phyloP scores from a whole-genome alignment of 1,284 basidiomycete species.

The Leccinum pallidistipes region DNA sequence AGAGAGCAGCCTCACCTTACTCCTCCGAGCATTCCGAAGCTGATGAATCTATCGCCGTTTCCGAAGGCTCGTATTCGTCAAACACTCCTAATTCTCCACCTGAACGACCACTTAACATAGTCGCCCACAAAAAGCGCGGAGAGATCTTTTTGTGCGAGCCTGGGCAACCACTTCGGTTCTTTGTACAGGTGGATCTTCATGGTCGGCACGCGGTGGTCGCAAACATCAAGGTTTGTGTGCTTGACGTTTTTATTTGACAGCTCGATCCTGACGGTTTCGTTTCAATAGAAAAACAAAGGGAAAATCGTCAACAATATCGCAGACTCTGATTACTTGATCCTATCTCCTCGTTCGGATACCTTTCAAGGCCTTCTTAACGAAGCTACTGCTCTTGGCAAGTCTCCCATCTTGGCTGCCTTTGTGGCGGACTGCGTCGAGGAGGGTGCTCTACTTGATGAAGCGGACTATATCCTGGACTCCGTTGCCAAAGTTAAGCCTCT shows the following conservation, averaged over 20 bases:
- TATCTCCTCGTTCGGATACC: constrained; percentile 49
- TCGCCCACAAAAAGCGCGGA: constrained; percentile 23
- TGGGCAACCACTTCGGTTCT: constrained; percentile 49
- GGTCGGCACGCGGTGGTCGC: constrained; percentile 47
- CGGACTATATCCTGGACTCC: constrained; percentile 34
- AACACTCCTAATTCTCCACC: constrained; percentile 15
- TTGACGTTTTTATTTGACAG: background rate
- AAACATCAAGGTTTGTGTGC: constrained; percentile 53
- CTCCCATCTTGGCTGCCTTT: constrained; percentile 51
- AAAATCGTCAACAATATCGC: constrained; percentile 49
- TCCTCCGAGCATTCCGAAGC: constrained; percentile 24
- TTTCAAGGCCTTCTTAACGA: constrained; percentile 47
- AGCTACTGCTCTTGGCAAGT: constrained; percentile 37
- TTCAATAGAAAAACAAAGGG: constrained; percentile 59
- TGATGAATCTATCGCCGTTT: constrained; percentile 12
- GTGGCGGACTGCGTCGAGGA: constrained; percentile 53
- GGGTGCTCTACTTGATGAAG: constrained; percentile 46
- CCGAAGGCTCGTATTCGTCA: constrained; percentile 12
- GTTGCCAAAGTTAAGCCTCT: constrained; percentile 14
- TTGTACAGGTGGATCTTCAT: constrained; percentile 55
- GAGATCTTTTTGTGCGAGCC: constrained; percentile 29
- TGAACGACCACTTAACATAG: constrained; percentile 15
- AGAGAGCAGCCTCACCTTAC: constrained; percentile 17
- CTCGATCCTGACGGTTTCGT: constrained; percentile 1
- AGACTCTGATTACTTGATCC: constrained; percentile 57